These are phyloP conservation scores for Murraya koenigii DNA, from an alignment of 345 rosid genomes.

Conservation along the genomic window DNA sequence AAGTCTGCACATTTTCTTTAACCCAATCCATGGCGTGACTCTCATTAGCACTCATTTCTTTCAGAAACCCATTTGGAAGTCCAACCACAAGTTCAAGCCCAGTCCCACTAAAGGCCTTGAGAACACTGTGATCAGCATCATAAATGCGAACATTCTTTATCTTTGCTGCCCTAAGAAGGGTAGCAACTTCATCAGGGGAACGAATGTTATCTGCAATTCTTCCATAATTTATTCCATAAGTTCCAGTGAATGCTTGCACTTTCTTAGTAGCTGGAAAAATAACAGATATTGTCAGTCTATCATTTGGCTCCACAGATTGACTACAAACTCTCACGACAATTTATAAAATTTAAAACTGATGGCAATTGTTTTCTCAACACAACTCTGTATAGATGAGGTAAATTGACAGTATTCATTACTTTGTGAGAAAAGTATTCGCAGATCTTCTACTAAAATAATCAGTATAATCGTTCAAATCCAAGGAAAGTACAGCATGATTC, in stretches of 20 bases:
- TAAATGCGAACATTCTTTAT: conserved; percentile 85
- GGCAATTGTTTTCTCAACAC: background rate
- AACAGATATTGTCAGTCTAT: conserved; percentile 3
- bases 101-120: conserved; percentile 79
- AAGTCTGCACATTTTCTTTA: conserved; percentile 76
- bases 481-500: background rate
- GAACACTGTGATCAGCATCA: conserved; percentile 85
- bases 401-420: background rate
- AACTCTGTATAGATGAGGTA: background rate
- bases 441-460: background rate
- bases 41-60: conserved; percentile 64
- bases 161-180: conserved; percentile 74
- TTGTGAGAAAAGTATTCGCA: background rate
- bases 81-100: conserved; percentile 89
- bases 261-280: conserved; percentile 37
- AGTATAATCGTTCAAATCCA: background rate
- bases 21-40: conserved; percentile 87
- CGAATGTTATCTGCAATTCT: conserved; percentile 91
- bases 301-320: conserved; percentile 8
- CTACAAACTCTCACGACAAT: background rate
- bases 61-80: conserved; percentile 67
- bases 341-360: background rate
- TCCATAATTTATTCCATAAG: conserved; percentile 96
- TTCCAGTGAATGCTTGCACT: conserved; percentile 68
- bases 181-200: conserved; percentile 81